A percentile compares a stretch with the other conserved stretches of the same genome.
These are phyloP conservation scores for Galeopsis tetrahit DNA, from an alignment of 257 asterid species.

Conservation along the genomic window DNA sequence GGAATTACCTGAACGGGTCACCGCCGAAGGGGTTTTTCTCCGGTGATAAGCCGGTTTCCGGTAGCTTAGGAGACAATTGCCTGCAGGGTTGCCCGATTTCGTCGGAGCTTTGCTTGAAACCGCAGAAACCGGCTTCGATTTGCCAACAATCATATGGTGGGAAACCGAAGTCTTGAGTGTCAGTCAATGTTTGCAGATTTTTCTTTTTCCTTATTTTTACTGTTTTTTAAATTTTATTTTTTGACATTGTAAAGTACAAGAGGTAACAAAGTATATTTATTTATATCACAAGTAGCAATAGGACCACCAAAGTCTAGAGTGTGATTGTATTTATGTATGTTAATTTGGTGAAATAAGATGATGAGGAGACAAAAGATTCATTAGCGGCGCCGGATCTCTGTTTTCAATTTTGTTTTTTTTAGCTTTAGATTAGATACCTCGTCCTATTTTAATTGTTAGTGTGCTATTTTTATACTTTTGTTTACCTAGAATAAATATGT, in stretches of 20 bases:
- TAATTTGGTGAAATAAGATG: constrained; percentile 8
- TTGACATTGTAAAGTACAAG: constrained; percentile 24
- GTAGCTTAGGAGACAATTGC: constrained; percentile 91
- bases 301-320: constrained; percentile 1
- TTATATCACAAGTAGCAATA: neutral
- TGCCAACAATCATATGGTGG: constrained; percentile 87
- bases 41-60: constrained; percentile 50
- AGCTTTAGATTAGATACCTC: too few species aligned
- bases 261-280: neutral
- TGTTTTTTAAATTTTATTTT: constrained; percentile 10
- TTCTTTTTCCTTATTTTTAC: neutral
- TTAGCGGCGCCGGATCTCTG: constrained; percentile 4
- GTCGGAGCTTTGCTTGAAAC: constrained; percentile 83
- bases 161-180: constrained; percentile 56
- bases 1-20: constrained; percentile 74
- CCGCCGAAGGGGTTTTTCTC: constrained; percentile 78
- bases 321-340: constrained; percentile 8
- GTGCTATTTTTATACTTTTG: too few species aligned
- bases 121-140: constrained; percentile 79
- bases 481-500: too few species aligned
- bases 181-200: constrained; percentile 34
- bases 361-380: neutral
- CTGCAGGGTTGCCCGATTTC: constrained; percentile 64
- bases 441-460: too few species aligned
- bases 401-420: neutral